phyloP scores from a whole-genome alignment of 192 early-diverging fungal species.

The Gaertneriomyces sp. region DNA sequence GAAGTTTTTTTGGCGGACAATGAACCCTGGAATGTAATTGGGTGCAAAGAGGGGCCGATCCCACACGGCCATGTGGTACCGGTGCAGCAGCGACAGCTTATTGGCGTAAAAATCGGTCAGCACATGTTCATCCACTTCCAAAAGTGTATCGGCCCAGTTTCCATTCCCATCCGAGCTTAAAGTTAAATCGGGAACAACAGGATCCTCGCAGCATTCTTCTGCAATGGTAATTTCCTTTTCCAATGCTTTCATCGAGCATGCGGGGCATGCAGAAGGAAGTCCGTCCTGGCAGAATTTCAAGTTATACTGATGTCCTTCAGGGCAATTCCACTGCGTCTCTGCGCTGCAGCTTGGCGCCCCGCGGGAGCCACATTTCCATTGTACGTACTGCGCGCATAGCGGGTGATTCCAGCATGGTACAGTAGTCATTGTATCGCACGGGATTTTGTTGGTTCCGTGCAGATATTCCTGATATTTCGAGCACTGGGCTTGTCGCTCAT shows the following conservation, averaged over 20 bases:
- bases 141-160: neutral
- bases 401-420: conserved; percentile 21
- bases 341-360: conserved; percentile 15
- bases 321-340: conserved; percentile 16
- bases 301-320: conserved; percentile 12
- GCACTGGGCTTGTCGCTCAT: neutral
- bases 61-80: conserved; percentile 13
- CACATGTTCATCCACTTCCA: neutral
- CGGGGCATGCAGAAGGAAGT: conserved; percentile 21
- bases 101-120: neutral
- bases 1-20: neutral
- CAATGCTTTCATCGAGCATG: conserved; percentile 14
- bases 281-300: conserved; percentile 22
- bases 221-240: conserved; percentile 6
- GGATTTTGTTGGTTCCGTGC: neutral
- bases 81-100: neutral
- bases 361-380: conserved; percentile 13
- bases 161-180: neutral
- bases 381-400: conserved; percentile 3
- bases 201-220: neutral
- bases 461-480: neutral
- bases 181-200: neutral
- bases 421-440: neutral
- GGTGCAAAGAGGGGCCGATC: conserved; percentile 14
- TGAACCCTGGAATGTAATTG: conserved; percentile 11